phyloP scores from a whole-genome alignment of 768 basidiomycete genomes.

The Hygrophorus russula region DNA sequence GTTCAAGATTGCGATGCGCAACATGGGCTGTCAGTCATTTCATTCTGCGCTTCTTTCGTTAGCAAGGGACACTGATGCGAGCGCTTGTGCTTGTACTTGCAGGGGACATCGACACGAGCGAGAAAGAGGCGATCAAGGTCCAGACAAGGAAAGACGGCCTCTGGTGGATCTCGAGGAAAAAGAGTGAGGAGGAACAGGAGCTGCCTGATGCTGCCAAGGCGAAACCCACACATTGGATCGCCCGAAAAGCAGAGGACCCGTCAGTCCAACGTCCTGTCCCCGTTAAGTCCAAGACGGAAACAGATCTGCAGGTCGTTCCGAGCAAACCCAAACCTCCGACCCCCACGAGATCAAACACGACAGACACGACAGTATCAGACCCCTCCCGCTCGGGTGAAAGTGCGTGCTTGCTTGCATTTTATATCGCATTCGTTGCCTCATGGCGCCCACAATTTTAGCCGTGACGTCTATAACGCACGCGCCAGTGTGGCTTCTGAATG shows the following conservation, averaged over 20 bases:
- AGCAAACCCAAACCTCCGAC: not conserved
- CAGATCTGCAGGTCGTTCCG: not conserved
- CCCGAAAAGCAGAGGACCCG: conserved; percentile 4
- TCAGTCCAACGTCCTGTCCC: conserved; percentile 4
- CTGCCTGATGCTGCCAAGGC: not conserved
- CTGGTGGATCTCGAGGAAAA: conserved; percentile 19
- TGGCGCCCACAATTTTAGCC: conserved; percentile 7
- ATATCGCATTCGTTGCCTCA: too few relatives aligned
- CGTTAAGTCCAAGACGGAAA: not conserved
- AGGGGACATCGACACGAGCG: conserved; percentile 60
- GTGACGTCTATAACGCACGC: conserved; percentile 43
- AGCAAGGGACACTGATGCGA: not conserved
- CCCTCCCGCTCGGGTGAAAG: not conserved
- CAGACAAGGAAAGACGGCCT: conserved; percentile 37
- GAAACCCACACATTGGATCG: conserved; percentile 4
- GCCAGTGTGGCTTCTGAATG: conserved; percentile 69
- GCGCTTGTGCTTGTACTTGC: conserved; percentile 1
- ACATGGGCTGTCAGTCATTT: conserved; percentile 63
- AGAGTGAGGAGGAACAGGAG: not conserved
- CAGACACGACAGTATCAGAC: conserved; percentile 4
- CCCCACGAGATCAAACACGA: conserved; percentile 2
- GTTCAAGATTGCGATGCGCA: conserved; percentile 66
- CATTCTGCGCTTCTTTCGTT: not conserved
- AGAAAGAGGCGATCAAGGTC: conserved; percentile 53
- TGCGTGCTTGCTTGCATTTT: too few relatives aligned